Evolutionary conservation across 108 stramenopile genomes (phyloP).

Genomic region (Skeletonema costatum): DNA sequence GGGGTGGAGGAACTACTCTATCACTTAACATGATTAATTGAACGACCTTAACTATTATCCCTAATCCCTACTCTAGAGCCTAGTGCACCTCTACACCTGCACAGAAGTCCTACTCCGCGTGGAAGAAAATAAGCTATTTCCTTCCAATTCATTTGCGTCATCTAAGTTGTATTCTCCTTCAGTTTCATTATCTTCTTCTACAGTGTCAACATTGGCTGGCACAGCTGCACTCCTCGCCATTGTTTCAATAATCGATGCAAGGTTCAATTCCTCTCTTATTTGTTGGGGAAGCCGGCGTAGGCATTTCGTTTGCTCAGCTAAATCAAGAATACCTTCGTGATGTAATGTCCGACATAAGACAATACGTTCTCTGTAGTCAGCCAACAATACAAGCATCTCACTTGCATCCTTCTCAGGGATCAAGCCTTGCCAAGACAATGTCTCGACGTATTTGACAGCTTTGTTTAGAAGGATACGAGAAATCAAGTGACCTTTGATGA

Average conservation of each 20-base stretch:
- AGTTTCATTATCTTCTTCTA: neutral
- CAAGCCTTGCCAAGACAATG: constrained; percentile 22
- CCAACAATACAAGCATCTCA: constrained; percentile 13
- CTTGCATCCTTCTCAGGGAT: constrained; percentile 23
- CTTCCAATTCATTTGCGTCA: neutral
- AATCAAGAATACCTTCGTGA: neutral
- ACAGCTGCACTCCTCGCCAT: neutral
- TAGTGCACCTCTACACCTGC: neutral
- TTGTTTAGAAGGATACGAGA: constrained; percentile 60
- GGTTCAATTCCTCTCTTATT: neutral
- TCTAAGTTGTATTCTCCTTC: neutral
- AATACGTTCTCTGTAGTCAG: constrained; percentile 1
- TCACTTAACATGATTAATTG: too few relatives aligned
- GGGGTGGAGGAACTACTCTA: neutral
- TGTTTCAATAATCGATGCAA: neutral
- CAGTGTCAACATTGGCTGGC: neutral
- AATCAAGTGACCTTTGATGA: constrained; percentile 55
- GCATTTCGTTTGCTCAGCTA: neutral
- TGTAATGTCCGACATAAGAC: neutral
- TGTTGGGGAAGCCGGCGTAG: neutral
- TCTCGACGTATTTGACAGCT: constrained; percentile 45
- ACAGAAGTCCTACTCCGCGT: neutral
- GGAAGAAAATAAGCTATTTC: neutral
- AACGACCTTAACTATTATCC: too few relatives aligned
- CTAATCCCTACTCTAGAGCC: neutral